These are phyloP conservation scores for Camelina neglecta DNA, from an alignment of 345 rosid species.

Conservation along the genomic window DNA sequence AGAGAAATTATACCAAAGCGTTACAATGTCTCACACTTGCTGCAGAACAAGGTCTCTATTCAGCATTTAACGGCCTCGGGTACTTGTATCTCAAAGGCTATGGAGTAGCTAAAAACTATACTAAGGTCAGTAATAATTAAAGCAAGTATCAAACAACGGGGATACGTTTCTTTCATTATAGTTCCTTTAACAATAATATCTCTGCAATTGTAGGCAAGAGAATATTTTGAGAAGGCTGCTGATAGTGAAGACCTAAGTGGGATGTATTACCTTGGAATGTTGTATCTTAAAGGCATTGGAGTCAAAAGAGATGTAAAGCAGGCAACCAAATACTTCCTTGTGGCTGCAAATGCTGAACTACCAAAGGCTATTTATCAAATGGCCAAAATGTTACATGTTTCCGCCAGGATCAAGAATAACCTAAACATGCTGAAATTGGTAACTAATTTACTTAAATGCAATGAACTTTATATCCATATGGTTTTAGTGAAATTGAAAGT, in stretches of 20 bases:
- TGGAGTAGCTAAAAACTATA: conserved; percentile 90
- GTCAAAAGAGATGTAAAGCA: conserved; percentile 78
- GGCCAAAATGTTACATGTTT: conserved; percentile 95
- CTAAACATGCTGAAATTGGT: conserved; percentile 52
- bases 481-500: background rate
- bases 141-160: too few species aligned
- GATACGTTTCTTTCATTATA: too few species aligned
- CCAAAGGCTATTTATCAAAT: conserved; percentile 96
- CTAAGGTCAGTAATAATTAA: conserved; percentile 50
- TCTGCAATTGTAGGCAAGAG: conserved; percentile 68
- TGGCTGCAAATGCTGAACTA: conserved; percentile 90
- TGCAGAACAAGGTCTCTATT: conserved; percentile 67
- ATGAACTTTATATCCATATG: background rate
- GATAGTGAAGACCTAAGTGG: conserved; percentile 75
- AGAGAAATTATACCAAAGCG: conserved; percentile 81
- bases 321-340: conserved; percentile 69
- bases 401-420: conserved; percentile 82
- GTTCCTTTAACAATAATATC: too few species aligned
- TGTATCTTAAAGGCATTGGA: conserved; percentile 86
- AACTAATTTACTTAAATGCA: conserved; percentile 21
- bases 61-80: conserved; percentile 90
- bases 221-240: conserved; percentile 90
- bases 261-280: conserved; percentile 87
- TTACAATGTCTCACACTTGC: conserved; percentile 89
- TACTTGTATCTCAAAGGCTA: conserved; percentile 88